A percentile compares a stretch with the other conserved stretches of the same genome.
phyloP scores from a whole-genome alignment of 1,284 basidiomycete species.

The Schizopora paradoxa region DNA sequence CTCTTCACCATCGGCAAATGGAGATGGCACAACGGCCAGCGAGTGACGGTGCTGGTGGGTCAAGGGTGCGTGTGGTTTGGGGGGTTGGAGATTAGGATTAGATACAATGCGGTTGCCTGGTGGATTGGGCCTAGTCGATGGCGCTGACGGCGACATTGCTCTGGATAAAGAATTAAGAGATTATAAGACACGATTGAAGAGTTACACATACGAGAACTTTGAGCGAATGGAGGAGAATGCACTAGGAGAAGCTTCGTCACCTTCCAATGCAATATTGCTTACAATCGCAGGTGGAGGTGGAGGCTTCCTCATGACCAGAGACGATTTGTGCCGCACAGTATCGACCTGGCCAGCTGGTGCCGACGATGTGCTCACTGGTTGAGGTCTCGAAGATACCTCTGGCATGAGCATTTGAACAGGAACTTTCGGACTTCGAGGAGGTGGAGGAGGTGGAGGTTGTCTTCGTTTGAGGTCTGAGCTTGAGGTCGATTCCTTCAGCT shows the following conservation, averaged over 20 bases:
- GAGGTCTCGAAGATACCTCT: constrained; percentile 41
- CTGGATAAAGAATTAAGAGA: no score
- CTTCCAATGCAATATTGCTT: constrained; percentile 16
- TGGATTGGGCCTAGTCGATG: constrained; percentile 4
- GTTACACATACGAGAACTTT: constrained; percentile 46
- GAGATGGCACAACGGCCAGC: constrained; percentile 1
- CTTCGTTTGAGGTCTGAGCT: constrained; percentile 51
- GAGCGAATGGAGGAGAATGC: constrained; percentile 31
- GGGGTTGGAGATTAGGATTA: constrained; percentile 4
- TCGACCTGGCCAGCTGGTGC: constrained; percentile 15
- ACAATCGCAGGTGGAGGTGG: constrained; percentile 25
- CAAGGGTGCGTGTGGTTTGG: background rate
- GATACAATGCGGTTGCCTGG: constrained; percentile 12
- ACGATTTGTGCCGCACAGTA: constrained; percentile 22
- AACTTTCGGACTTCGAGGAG: constrained; percentile 36
- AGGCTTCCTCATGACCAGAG: constrained; percentile 25
- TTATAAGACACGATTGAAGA: constrained; percentile 11
- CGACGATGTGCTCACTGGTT: constrained; percentile 31
- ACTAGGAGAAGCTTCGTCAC: constrained; percentile 11
- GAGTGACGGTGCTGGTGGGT: constrained; percentile 10
- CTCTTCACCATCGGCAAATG: constrained; percentile 3
- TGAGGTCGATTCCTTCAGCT: constrained; percentile 42
- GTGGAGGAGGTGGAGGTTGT: constrained; percentile 57
- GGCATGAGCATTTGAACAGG: constrained; percentile 29
- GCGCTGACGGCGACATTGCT: constrained; percentile 2